Evolutionary conservation across 176 grass and related monocot genomes (phyloP), one percentile per base, ranked within the genome.

Genomic region (Dactylis glomerata): DNA sequence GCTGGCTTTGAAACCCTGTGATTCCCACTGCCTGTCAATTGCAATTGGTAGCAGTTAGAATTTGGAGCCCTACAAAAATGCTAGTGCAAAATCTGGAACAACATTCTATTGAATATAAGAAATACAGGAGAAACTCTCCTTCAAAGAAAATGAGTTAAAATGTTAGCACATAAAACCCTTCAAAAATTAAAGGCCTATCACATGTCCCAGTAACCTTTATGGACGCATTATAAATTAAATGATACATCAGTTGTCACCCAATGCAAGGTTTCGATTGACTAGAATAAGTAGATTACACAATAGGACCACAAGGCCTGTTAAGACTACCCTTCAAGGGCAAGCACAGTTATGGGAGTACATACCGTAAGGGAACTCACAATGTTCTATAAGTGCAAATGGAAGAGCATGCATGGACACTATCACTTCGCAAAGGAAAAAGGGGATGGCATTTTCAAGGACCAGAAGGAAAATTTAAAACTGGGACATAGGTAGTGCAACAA

Each of bases 21-120:
- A 27, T 10, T 19, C 76, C 81, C 3, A 5, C 33, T 31, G 22
- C 76, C 87, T 89, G 82, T 11, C 17, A 62, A 62, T 30, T 56
- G 44, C 17, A 62, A 62, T 30, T 56, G 44, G n/a, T 23, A 86
- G 83, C n/a, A 76, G 36, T 84, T 75, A 83, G 57, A 76, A 87
- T 73, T 58, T 49, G 31, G 40, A 67, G 2, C 32, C 3, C 64
- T 54, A 73, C 84, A 34, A 32, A 31, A 45, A 63, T 40, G 37
- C 37, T 40, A 64, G 38, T 76, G 31, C 69, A 80, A 62, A 80
- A 65, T 23, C 14, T 67, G 36, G 27, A 70, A 50, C 5, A 61
- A 40, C 66, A 88, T 54, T 52, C 2, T 26, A 84, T 24, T 78
- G 33, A 31, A 80, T 67, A 84, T 67, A 84, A 12, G 62, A 70